Conservation (phyloP, 140 eudicot genomes). For the Bidens hawaiensis region DNA sequence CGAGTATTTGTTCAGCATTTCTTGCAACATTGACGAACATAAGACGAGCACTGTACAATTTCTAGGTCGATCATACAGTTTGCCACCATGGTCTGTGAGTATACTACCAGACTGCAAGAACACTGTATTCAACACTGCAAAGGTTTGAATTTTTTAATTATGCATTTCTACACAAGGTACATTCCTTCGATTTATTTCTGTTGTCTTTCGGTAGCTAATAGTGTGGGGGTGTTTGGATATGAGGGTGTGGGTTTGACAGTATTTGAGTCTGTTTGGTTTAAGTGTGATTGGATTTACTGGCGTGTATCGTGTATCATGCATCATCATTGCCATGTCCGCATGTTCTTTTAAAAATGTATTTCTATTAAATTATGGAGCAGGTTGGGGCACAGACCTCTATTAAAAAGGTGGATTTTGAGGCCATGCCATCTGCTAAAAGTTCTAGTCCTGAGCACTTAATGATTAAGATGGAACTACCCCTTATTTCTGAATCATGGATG, state of each 20-base stretch:
- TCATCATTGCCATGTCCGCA: too few relatives aligned
- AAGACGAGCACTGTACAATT: constrained; percentile 50
- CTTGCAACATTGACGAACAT: constrained; percentile 90
- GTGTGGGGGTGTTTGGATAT: not conserved
- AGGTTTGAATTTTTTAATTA: constrained; percentile 47
- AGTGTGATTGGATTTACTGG: too few relatives aligned
- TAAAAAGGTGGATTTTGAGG: constrained; percentile 34
- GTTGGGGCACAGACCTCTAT: constrained; percentile 87
- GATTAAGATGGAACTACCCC: constrained; percentile 26
- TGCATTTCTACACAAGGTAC: not conserved
- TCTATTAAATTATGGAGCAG: constrained; percentile 32
- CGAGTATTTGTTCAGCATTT: constrained; percentile 73
- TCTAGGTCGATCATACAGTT: constrained; percentile 57
- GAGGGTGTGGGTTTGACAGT: not conserved
- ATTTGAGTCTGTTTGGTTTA: not conserved
- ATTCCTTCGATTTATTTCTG: not conserved
- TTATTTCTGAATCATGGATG: constrained; percentile 52
- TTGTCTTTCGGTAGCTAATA: not conserved
- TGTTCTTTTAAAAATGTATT: too few relatives aligned
- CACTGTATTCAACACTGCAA: constrained; percentile 70
- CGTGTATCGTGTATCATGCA: too few relatives aligned
- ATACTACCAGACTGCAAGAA: constrained; percentile 91
- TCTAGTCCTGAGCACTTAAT: constrained; percentile 17
- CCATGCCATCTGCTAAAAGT: constrained; percentile 22
- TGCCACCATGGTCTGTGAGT: constrained; percentile 99